These are phyloP conservation scores for Xanthoceras sorbifolium DNA, from an alignment of 345 rosid species.

Conservation along the genomic window DNA sequence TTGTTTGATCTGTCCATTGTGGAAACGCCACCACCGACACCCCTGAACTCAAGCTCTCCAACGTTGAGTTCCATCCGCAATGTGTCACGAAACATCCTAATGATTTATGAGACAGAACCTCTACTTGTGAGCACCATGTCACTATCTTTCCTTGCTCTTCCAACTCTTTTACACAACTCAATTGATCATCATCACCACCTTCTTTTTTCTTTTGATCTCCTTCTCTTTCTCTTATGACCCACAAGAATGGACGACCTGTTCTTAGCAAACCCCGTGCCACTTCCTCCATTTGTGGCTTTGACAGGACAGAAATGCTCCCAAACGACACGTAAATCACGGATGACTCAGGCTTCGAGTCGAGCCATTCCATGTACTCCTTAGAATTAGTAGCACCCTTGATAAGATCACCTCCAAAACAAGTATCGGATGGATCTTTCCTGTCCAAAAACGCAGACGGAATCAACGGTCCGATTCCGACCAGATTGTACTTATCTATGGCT, in stretches of 20 bases:
- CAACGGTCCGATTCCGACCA: slow-evolving; percentile 59
- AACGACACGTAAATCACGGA: slow-evolving; percentile 53
- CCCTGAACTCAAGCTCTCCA: slow-evolving; percentile 54
- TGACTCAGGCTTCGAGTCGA: slow-evolving; percentile 35
- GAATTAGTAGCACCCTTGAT: slow-evolving; percentile 18
- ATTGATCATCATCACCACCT: too few relatives aligned
- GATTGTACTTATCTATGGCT: slow-evolving; percentile 25
- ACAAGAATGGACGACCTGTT: slow-evolving; percentile 45
- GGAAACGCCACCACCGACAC: slow-evolving; percentile 69
- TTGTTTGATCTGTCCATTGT: slow-evolving; percentile 56
- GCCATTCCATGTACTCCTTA: slow-evolving; percentile 44
- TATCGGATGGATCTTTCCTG: slow-evolving; percentile 28
- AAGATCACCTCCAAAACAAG: slow-evolving; percentile 39
- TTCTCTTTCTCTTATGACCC: slow-evolving; percentile 44
- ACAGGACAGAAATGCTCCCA: slow-evolving; percentile 47
- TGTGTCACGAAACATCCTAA: slow-evolving; percentile 66
- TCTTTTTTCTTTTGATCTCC: too few relatives aligned
- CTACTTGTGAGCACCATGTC: slow-evolving; percentile 69
- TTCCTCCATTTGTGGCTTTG: slow-evolving; percentile 52
- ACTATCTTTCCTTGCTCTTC: slow-evolving; percentile 55
- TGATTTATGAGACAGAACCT: slow-evolving; percentile 54
- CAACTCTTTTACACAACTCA: slow-evolving; percentile 43
- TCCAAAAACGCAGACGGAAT: slow-evolving; percentile 43
- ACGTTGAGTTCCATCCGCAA: slow-evolving; percentile 78
- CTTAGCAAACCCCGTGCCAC: slow-evolving; percentile 38